Base-by-base conservation (phyloP, 805 yeast species). In the Monosporozyma aerobia region DNA sequence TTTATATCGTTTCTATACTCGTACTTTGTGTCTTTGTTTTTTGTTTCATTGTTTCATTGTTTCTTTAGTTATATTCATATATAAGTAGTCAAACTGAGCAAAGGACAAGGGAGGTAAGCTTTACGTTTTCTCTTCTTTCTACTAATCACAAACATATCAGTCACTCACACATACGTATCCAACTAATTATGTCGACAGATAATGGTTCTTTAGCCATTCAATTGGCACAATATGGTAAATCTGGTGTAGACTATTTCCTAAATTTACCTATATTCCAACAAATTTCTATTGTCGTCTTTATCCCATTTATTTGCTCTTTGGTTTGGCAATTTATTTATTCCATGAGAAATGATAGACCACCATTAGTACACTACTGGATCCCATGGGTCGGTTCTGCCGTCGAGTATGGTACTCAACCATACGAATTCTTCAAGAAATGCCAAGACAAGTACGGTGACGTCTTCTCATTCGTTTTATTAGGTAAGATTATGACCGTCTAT, bases 361-460 rank as follows among this genome's bases (percentile, higher is more conserved):
- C 99, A 3, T 66, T 92, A 58, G 98, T 89, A 2, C 88, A 87
- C 64, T 83, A 94, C 73, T 84, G 90, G 85, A 75, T 94, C 55
- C 99, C 99, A 32, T 90, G 97, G 96, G 74, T 92, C 46, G 99
- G 99, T 47, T 84, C 94, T 39, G 95, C 97, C 41, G 79, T 87
- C 44, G 72, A 79, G 5, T 94, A 89, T 64, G 99, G 99, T 62
- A 86, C 83, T 85, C 85, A 85, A 57, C 99, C 99, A 16, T 94
- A 90, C 68, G 87, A 81, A 54, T 94, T 94, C 69, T 94, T 94
- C 63, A 85, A 79, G 57, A 74, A 76, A 43, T 85, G 90, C 70
- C 87, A 90, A 59, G 67, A 76, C 59, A 85, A 89, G 68, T 81
- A 92, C 64, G 99, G 99, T 57, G 97, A 94, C 69, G 87, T 89